Evolutionary conservation across 805 yeast genomes (phyloP), one percentile per base, ranked within the genome.

Genomic region (Hanseniaspora mollemarum): DNA sequence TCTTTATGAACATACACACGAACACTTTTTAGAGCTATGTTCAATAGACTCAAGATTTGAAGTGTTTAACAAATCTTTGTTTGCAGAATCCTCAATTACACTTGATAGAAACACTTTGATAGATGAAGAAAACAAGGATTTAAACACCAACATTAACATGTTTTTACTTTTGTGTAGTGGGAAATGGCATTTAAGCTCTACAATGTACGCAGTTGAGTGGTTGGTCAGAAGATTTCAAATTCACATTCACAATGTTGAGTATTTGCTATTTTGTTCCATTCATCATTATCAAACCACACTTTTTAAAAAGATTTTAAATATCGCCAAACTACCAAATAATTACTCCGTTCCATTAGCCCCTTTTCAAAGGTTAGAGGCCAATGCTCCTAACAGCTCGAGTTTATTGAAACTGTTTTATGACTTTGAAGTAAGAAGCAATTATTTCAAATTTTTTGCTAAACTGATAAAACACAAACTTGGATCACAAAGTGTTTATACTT

Each of bases 151-250:
- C 28, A 76, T 90, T 46, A 76, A 77, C 54, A 80, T 80, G 12
- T 90, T 85, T 61, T 67, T 92, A 54, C 73, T 81, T 53, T 70
- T 90, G 57, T 71, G 80, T 9, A 80, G 94, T 3, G 86, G 94
- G 1, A 80, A 80, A 63, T 78, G 90, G 75, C 75, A 78, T 55
- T 67, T 87, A 49, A 74, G 79, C 21, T 85, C 94, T 22, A 75
- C 96, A 2, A 60, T 86, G 45, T 80, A 81, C 58, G 90, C 96
- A 4, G 71, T 87, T 12, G 98, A 92, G 69, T 92, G 98, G 98
- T 77, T 88, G 22, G 81, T 92, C 18, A 81, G 98, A 68, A 76
- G 97, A 58, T 92, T 80, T 69, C 81, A 87, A 61, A 78, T 87
- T 57, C 88, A 92, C 62, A 71, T 84, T 44, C 81, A 83, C 59